phyloP scores from a whole-genome alignment of 306 rosid genomes.

The Morella rubra region DNA sequence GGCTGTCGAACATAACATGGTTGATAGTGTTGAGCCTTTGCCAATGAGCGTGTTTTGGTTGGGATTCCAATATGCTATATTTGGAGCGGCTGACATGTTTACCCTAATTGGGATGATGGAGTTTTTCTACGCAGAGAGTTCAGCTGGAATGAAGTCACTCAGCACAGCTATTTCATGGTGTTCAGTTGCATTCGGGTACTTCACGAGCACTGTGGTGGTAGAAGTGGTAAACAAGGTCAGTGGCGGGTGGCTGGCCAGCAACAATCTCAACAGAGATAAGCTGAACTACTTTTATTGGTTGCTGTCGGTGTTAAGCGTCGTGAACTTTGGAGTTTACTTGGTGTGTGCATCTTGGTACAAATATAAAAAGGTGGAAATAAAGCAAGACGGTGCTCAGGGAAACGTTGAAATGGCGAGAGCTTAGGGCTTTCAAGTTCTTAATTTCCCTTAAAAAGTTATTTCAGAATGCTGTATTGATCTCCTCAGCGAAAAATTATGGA shows the following conservation, averaged over 20 bases:
- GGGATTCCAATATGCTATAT: conserved; percentile 61
- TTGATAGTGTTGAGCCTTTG: conserved; percentile 53
- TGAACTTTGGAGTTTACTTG: conserved; percentile 56
- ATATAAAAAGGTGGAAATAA: conserved; percentile 59
- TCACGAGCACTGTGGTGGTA: conserved; percentile 53
- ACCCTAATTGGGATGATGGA: conserved; percentile 64
- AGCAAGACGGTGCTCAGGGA: conserved; percentile 27
- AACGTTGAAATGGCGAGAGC: conserved; percentile 22
- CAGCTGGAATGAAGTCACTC: conserved; percentile 52
- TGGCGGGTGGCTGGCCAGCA: conserved; percentile 69
- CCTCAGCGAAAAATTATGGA: neutral
- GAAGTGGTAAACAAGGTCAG: conserved; percentile 70
- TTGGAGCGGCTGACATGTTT: conserved; percentile 76
- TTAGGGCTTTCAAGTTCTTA: neutral
- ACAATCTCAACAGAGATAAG: conserved; percentile 64
- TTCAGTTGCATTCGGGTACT: conserved; percentile 45
- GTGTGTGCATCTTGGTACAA: conserved; percentile 63
- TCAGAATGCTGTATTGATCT: neutral
- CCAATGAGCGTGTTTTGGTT: conserved; percentile 82
- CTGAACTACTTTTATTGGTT: conserved; percentile 65
- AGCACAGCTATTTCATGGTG: conserved; percentile 48
- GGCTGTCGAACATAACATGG: conserved; percentile 57
- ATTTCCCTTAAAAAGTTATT: neutral
- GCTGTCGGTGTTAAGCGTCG: conserved; percentile 48
- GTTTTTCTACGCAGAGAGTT: conserved; percentile 84